These are phyloP conservation scores for Sclerotinia borealis DNA, from an alignment of 2,329 filamentous ascomycete genomes.

Conservation along the genomic window DNA sequence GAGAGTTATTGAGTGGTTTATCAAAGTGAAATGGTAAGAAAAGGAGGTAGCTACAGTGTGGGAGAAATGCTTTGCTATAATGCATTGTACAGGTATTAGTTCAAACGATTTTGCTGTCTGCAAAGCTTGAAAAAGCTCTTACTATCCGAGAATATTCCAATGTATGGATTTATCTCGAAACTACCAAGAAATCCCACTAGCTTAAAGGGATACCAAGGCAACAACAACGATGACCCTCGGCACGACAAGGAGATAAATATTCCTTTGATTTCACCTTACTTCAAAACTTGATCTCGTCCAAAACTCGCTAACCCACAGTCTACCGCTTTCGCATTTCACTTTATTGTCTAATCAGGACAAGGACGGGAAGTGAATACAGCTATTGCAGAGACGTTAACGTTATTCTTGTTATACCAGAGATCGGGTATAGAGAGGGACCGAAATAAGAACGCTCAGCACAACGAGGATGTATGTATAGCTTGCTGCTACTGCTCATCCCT, in stretches of 20 bases:
- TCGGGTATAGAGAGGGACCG: neutral
- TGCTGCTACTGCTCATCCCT: too few species aligned
- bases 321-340: too few species aligned
- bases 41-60: neutral
- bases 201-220: neutral
- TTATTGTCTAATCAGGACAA: too few species aligned
- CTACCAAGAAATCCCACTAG: neutral
- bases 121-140: neutral
- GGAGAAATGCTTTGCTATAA: neutral
- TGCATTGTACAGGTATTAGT: neutral
- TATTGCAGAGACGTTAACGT: too few species aligned
- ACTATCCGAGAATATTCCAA: neutral
- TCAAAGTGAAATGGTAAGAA: neutral
- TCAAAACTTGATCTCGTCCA: too few species aligned
- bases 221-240: neutral
- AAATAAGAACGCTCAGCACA: too few species aligned
- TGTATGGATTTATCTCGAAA: neutral
- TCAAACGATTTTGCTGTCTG: neutral
- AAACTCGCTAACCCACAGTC: too few species aligned
- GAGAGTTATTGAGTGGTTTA: conserved; percentile 27
- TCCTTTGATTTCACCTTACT: too few species aligned
- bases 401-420: neutral
- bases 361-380: too few species aligned
- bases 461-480: too few species aligned
- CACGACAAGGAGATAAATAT: neutral